Evolutionary conservation across 768 basidiomycete genomes (phyloP).

Genomic region (Kondoa subrosea): DNA sequence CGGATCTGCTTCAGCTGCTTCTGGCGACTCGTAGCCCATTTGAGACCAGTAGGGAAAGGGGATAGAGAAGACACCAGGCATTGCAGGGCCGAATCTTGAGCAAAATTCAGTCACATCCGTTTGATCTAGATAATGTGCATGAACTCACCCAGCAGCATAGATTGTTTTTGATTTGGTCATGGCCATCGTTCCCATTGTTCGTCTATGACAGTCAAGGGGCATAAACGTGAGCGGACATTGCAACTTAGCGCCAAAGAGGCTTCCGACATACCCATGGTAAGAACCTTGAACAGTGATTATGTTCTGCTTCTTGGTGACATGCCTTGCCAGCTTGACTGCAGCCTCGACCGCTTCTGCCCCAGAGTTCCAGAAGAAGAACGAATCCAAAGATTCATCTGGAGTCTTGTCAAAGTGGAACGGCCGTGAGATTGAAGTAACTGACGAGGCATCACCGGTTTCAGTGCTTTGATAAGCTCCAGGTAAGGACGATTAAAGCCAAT

Average conservation of each 20-base stretch:
- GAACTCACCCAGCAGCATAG: no score
- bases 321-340: slow-evolving; percentile 69
- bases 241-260: slow-evolving; percentile 32
- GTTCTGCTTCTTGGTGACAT: slow-evolving; percentile 62
- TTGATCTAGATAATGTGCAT: no score
- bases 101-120: no score
- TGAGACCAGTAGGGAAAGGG: slow-evolving; percentile 85
- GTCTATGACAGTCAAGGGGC: not conserved
- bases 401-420: no score
- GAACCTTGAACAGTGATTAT: slow-evolving; percentile 79
- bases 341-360: slow-evolving; percentile 87
- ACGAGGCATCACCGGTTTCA: slow-evolving; percentile 78
- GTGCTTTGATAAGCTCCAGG: slow-evolving; percentile 63
- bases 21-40: slow-evolving; percentile 1
- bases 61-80: slow-evolving; percentile 67
- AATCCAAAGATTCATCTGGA: slow-evolving; percentile 75
- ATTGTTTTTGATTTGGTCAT: slow-evolving; percentile 86
- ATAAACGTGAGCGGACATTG: not conserved
- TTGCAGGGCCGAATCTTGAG: slow-evolving; percentile 22
- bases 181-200: slow-evolving; percentile 83
- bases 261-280: no score
- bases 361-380: slow-evolving; percentile 96
- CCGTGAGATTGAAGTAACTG: no score
- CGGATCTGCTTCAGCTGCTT: not conserved
- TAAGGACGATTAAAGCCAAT: slow-evolving; percentile 77